phyloP scores from a whole-genome alignment of 805 yeast genomes.

The Metschnikowia reukaufii region DNA sequence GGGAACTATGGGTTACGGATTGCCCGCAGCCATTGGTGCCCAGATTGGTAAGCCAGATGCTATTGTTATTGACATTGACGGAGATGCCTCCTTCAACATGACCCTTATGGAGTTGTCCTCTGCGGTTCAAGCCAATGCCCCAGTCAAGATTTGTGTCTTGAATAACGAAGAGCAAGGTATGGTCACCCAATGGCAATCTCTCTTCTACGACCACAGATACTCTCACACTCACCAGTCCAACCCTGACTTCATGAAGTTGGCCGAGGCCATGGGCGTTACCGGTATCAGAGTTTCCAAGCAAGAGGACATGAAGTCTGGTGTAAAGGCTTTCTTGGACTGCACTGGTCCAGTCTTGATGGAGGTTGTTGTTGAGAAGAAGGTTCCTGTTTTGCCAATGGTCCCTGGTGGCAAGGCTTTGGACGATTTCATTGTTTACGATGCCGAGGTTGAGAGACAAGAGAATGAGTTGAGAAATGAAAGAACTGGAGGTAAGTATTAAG shows the following conservation, averaged over 20 bases:
- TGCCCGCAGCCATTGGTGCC: slow-evolving; percentile 98
- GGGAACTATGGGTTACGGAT: slow-evolving; percentile 98
- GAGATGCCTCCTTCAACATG: slow-evolving; percentile 99
- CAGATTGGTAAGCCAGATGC: slow-evolving; percentile 96
- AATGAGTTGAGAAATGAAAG: slow-evolving; percentile 65
- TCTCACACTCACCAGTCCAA: slow-evolving; percentile 97
- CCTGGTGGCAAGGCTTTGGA: slow-evolving; percentile 94
- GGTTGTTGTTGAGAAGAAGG: slow-evolving; percentile 87
- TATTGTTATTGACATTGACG: slow-evolving; percentile 93
- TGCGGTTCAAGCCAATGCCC: slow-evolving; percentile 91
- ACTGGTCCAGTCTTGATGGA: slow-evolving; percentile 88
- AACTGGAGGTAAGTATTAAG: slow-evolving; percentile 67
- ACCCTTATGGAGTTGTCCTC: slow-evolving; percentile 89
- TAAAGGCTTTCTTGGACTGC: slow-evolving; percentile 67
- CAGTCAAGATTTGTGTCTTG: slow-evolving; percentile 83
- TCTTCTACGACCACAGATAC: slow-evolving; percentile 95
- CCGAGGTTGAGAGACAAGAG: slow-evolving; percentile 73
- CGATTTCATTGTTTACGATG: slow-evolving; percentile 87
- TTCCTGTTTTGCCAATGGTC: slow-evolving; percentile 97
- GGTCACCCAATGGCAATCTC: slow-evolving; percentile 99
- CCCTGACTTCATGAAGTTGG: slow-evolving; percentile 90
- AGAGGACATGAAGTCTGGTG: slow-evolving; percentile 51
- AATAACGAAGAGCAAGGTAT: slow-evolving; percentile 99
- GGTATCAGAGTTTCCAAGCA: slow-evolving; percentile 74
- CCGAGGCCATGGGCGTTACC: slow-evolving; percentile 90